Conservation (phyloP, 1,284 basidiomycete genomes). For the Apiotrichum gamsii region DNA sequence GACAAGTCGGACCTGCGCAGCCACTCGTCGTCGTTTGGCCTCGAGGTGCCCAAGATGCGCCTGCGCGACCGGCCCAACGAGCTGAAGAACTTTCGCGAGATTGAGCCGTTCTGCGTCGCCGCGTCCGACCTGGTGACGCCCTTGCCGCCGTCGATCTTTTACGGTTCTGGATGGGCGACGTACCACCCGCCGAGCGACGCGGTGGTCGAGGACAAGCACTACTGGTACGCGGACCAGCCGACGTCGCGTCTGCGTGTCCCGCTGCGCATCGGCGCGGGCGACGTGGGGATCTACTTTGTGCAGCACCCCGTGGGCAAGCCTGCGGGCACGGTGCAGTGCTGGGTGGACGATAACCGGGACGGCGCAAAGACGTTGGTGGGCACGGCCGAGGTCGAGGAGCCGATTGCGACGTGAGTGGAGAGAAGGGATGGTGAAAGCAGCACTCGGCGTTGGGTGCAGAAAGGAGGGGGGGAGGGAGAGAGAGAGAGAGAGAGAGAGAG, state of each 20-base stretch:
- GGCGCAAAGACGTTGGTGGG: constrained; percentile 47
- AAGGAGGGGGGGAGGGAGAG: too few relatives aligned
- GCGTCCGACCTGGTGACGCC: constrained; percentile 94
- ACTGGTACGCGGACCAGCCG: constrained; percentile 67
- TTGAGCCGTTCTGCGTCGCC: constrained; percentile 79
- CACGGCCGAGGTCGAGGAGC: constrained; percentile 34
- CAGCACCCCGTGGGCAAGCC: constrained; percentile 42
- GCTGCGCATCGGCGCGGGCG: constrained; percentile 45
- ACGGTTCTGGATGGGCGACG: constrained; percentile 78
- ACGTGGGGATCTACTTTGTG: constrained; percentile 49
- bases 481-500: too few relatives aligned
- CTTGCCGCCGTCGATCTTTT: constrained; percentile 78
- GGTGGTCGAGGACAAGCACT: constrained; percentile 58
- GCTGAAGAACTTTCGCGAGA: constrained; percentile 65
- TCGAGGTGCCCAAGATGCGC: constrained; percentile 61
- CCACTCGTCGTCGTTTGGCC: constrained; percentile 44
- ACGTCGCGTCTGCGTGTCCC: constrained; percentile 40
- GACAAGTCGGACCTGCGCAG: constrained; percentile 14
- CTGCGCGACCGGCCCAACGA: constrained; percentile 66
- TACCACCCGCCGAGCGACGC: constrained; percentile 59
- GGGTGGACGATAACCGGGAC: constrained; percentile 49
- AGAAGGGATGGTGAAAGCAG: too few relatives aligned
- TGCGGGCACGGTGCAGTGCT: constrained; percentile 45
- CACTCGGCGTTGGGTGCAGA: too few relatives aligned
- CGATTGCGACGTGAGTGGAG: constrained; percentile 21